Evolutionary conservation across 2,329 filamentous ascomycete species (phyloP).

Genomic region (Aciculosporium take): DNA sequence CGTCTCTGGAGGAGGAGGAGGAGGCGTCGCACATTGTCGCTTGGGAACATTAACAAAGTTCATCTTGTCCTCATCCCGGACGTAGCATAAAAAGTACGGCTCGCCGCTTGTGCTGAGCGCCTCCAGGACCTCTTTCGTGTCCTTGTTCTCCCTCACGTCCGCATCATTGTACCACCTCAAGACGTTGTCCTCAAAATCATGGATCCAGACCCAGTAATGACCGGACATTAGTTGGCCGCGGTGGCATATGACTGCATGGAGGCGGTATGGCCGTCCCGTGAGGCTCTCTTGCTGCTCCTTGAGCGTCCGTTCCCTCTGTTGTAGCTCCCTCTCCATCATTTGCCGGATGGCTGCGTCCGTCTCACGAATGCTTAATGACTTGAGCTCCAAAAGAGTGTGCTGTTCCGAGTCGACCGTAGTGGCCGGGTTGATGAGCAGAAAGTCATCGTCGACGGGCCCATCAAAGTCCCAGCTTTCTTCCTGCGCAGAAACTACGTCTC

Average conservation of each 20-base stretch:
- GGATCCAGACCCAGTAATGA: slow-evolving; percentile 96
- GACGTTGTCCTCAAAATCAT: slow-evolving; percentile 64
- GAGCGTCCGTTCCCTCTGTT: slow-evolving; percentile 15
- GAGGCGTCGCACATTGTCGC: slow-evolving; percentile 15
- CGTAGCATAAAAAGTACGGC: slow-evolving; percentile 72
- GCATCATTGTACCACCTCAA: slow-evolving; percentile 96
- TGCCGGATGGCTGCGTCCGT: slow-evolving; percentile 23
- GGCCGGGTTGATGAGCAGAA: slow-evolving; percentile 15
- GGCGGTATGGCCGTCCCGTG: slow-evolving; percentile 55
- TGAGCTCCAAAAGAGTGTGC: slow-evolving; percentile 5
- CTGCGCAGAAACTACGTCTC: neutral
- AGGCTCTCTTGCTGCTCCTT: slow-evolving; percentile 31
- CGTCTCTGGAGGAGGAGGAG: slow-evolving; percentile 5
- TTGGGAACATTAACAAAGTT: slow-evolving; percentile 34
- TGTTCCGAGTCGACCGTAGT: neutral
- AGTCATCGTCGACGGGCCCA: slow-evolving; percentile 23
- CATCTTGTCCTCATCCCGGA: slow-evolving; percentile 51
- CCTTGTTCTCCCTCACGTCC: slow-evolving; percentile 53
- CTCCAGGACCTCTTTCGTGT: slow-evolving; percentile 54
- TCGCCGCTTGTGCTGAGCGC: slow-evolving; percentile 55
- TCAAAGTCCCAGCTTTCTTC: slow-evolving; percentile 25
- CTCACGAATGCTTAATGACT: slow-evolving; percentile 10
- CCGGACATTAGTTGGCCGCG: slow-evolving; percentile 59
- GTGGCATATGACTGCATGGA: slow-evolving; percentile 91
- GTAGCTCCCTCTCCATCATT: slow-evolving; percentile 29